Evolutionary conservation across 2,329 filamentous ascomycete species (phyloP).

Genomic region (Colletotrichum gloeosporioides): DNA sequence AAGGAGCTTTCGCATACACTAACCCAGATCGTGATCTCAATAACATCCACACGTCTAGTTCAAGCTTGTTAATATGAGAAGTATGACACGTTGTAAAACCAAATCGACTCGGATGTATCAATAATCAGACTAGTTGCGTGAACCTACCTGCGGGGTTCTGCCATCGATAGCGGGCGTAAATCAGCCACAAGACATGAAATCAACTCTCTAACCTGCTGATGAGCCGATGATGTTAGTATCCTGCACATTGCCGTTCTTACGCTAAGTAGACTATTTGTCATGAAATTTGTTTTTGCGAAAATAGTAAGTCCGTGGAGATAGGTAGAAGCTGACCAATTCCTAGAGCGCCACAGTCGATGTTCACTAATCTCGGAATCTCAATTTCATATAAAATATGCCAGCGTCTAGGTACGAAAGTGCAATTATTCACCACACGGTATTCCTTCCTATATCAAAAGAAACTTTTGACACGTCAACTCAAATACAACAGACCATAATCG

Average conservation of each 20-base stretch:
- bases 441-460: not conserved
- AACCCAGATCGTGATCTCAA: not conserved
- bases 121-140: not conserved
- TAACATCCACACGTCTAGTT: not conserved
- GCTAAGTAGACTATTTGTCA: not conserved
- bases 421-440: not conserved
- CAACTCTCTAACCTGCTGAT: not conserved
- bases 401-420: not conserved
- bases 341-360: not conserved
- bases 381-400: not conserved
- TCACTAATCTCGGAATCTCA: not conserved
- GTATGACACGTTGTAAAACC: rapidly evolving
- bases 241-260: not conserved
- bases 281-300: not conserved
- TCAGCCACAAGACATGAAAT: not conserved
- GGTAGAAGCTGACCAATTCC: not conserved
- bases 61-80: not conserved
- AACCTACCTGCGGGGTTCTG: not conserved
- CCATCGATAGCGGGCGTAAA: not conserved
- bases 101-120: not conserved
- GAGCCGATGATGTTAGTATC: not conserved
- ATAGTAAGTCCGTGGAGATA: not conserved
- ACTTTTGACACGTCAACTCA: not conserved
- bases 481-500: not conserved
- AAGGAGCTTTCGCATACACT: not conserved